Evolutionary conservation across 2,329 filamentous ascomycete species (phyloP).

Genomic region (Claviceps sp.): DNA sequence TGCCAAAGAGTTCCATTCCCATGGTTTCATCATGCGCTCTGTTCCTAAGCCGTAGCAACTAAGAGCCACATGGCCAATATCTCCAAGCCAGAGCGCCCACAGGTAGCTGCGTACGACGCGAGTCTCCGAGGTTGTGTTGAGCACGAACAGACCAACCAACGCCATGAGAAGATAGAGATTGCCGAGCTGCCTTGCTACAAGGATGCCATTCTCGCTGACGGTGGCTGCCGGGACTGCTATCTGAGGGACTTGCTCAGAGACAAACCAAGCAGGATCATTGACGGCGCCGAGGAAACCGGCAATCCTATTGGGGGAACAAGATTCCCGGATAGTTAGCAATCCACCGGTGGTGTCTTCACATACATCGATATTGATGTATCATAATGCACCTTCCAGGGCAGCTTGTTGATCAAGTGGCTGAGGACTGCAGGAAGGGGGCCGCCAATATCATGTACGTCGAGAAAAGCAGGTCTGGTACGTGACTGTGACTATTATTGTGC

Average conservation of each 20-base stretch:
- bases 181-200: constrained; percentile 54
- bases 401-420: neutral
- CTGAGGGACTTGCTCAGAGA: constrained; percentile 44
- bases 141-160: constrained; percentile 48
- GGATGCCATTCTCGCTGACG: constrained; percentile 31
- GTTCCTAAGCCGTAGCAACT: constrained; percentile 45
- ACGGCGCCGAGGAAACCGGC: constrained; percentile 45
- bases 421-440: neutral
- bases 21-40: constrained; percentile 37
- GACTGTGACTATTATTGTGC: neutral
- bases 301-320: constrained; percentile 28
- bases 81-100: constrained; percentile 48
- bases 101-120: constrained; percentile 56
- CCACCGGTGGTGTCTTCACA: neutral
- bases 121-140: constrained; percentile 50
- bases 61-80: constrained; percentile 53
- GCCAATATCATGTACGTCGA: neutral
- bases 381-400: neutral
- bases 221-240: constrained; percentile 15
- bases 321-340: constrained; percentile 8
- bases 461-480: neutral
- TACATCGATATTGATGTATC: neutral
- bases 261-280: constrained; percentile 46
- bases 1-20: constrained; percentile 54
- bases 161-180: constrained; percentile 56